Evolutionary conservation across 179 eudicot genomes (phyloP), one percentile per base, ranked within the genome.

Genomic region (Actinidia arguta): DNA sequence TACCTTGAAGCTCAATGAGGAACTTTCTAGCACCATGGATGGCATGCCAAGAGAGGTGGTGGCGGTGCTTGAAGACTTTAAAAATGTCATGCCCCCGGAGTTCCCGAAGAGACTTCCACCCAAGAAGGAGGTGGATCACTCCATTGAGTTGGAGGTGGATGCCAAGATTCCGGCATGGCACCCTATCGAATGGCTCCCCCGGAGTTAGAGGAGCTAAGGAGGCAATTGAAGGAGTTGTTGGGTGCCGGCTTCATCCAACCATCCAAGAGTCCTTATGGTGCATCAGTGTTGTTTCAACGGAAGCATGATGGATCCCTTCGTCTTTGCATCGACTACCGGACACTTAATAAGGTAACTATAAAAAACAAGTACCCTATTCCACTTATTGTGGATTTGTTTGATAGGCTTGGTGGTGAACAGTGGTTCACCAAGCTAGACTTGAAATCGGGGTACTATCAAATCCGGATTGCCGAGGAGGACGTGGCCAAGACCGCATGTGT

Each of bases 221-320:
- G 3, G 58, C 56, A 47, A 22, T 17, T 44, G 18, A 73, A 73
- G 25, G 76, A 73, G 36, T 73, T 47, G 56, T 48, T 73, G 56
- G 76, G 2, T 73, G 58, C 76, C 1, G 31, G 76, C 36, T 44
- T 25, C 73, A 68, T 68, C 10, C 73, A 68, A 25, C 73, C 47
- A 68, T 68, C 8, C 8, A 68, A 68, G 44, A 31, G 36, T 31
- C 36, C 36, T 31, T 31, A 31, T 31, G 36, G 36, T 31, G 36
- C 36, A 31, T 2, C 51, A 5, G 20, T 69, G 22, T 39, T 69
- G 50, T 69, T 69, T 69, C n/a, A 69, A 72, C 1, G 7, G 54
- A 44, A 47, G 75, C 36, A 73, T 6, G 59, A 73, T n/a, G 77
- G 56, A 1, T n/a, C 59, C 0, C 13, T 76, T 3, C 0, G 79